Evolutionary conservation across 441 rosid species (phyloP).

Genomic region (Croton setiger): DNA sequence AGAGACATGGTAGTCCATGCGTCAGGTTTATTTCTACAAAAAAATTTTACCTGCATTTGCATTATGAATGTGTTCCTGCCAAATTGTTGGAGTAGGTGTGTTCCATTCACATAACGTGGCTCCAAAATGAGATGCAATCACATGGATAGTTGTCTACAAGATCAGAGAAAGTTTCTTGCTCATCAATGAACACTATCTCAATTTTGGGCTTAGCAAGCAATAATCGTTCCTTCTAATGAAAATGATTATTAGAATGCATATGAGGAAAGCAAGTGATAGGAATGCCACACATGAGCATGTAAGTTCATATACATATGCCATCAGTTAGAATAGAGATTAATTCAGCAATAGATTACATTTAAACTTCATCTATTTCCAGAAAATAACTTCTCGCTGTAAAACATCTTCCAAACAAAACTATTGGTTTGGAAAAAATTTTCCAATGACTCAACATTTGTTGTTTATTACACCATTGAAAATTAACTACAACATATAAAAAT

Average conservation of each 20-base stretch:
- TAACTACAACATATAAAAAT: too few species aligned
- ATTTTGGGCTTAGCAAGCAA: neutral
- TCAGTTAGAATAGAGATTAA: neutral
- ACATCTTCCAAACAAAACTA: too few species aligned
- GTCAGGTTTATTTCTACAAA: slow-evolving; percentile 1
- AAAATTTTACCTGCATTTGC: slow-evolving; percentile 51
- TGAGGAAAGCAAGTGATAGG: neutral
- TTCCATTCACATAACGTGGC: slow-evolving; percentile 80
- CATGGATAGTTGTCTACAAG: slow-evolving; percentile 58
- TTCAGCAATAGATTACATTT: neutral
- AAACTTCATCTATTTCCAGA: neutral
- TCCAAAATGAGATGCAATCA: slow-evolving; percentile 73
- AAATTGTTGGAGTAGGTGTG: slow-evolving; percentile 87
- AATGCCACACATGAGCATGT: too few species aligned
- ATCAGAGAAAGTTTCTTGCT: slow-evolving; percentile 20
- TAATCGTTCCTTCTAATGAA: neutral
- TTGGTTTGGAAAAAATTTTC: too few species aligned
- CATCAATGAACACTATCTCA: slow-evolving; percentile 12
- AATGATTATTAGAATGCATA: neutral
- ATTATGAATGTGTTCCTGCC: slow-evolving; percentile 83
- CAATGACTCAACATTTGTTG: too few species aligned
- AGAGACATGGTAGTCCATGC: neutral
- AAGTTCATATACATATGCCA: neutral
- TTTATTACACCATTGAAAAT: too few species aligned
- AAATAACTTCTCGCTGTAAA: too few species aligned